Evolutionary conservation across 2,329 filamentous ascomycete genomes (phyloP), one percentile per base, ranked within the genome.

Genomic region (Metarhizium humberi): DNA sequence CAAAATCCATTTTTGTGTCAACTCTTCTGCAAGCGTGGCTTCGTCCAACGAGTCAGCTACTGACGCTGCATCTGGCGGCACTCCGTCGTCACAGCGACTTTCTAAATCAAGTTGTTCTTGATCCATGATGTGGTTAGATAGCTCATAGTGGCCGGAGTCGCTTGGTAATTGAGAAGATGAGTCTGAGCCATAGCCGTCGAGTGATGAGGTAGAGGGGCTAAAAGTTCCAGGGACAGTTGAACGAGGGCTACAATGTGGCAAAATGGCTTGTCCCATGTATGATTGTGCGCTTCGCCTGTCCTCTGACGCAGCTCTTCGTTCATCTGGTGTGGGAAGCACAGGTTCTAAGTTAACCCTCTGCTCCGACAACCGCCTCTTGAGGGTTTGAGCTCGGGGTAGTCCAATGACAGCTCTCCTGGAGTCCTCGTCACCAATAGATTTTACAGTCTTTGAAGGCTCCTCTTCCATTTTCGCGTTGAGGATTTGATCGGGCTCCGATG

Each of bases 1-100:
- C 62, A 99, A 77, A 57, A 99, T 97, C 94, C 94, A 99, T 65
- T 82, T 86, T 58, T 79, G 82, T 65, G 96, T 91, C 55, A 96
- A 79, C 70, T 97, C 92, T 59, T 88, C 83, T 60, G 87, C 83
- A 60, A 96, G 80, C 63, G 82, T 76, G 53, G 77, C 74, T 53
- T 87, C 82, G 63, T 88, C 80, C 56, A 78, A 72, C 3, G 78
- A 77, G 3, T 74, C 74, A 16, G 78, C 76, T 59, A 77, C 71
- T 20, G 78, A 80, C 25, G 70, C 74, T 2, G 70, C 69, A 61
- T 81, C 71, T 25, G 63, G 65, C 16, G 60, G 52, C 43, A 60
- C 47, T 20, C 45, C 60, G 14, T 63, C 63, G 13, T 61, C 58
- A 25, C 29, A 46, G 43, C 48, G 42, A 32, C 46, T 49, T n/a